Evolutionary conservation across 176 grass and related monocot genomes (phyloP).

Genomic region (Triticum urartu): DNA sequence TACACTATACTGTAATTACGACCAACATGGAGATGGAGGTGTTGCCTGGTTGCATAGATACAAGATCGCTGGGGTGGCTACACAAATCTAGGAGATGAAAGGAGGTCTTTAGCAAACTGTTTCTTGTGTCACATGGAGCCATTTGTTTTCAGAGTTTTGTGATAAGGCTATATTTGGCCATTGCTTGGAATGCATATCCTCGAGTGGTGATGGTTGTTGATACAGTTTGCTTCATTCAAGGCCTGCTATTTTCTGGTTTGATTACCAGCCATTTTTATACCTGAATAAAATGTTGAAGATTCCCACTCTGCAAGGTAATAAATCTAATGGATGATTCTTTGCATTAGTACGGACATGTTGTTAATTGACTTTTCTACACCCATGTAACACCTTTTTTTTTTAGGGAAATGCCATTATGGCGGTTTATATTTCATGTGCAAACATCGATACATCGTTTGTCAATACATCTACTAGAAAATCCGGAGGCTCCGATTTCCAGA

Average conservation of each 20-base stretch:
- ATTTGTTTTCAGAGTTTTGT: conserved; percentile 23
- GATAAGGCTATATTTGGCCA: conserved; percentile 4
- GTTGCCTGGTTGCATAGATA: conserved; percentile 15
- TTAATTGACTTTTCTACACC: too few species aligned
- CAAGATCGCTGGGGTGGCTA: conserved; percentile 8
- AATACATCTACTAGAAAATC: too few species aligned
- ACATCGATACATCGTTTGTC: too few species aligned
- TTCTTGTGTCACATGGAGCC: conserved; percentile 11
- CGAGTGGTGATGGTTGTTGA: not conserved
- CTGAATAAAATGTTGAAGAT: not conserved
- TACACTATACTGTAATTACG: conserved; percentile 37
- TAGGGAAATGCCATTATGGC: too few species aligned
- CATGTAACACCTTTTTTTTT: too few species aligned
- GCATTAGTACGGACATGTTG: too few species aligned
- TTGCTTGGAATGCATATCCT: not conserved
- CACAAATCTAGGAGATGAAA: conserved; percentile 21
- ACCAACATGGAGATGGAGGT: conserved; percentile 29
- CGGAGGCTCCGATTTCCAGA: too few species aligned
- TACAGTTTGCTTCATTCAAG: conserved; percentile 3
- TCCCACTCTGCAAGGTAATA: not conserved
- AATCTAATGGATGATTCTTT: not conserved
- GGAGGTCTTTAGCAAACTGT: not conserved
- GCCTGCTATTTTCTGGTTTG: not conserved
- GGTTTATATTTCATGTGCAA: too few species aligned
- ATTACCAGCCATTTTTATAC: not conserved